Evolutionary conservation across 2,329 filamentous ascomycete genomes (phyloP).

Genomic region (Colletotrichum coccodes): DNA sequence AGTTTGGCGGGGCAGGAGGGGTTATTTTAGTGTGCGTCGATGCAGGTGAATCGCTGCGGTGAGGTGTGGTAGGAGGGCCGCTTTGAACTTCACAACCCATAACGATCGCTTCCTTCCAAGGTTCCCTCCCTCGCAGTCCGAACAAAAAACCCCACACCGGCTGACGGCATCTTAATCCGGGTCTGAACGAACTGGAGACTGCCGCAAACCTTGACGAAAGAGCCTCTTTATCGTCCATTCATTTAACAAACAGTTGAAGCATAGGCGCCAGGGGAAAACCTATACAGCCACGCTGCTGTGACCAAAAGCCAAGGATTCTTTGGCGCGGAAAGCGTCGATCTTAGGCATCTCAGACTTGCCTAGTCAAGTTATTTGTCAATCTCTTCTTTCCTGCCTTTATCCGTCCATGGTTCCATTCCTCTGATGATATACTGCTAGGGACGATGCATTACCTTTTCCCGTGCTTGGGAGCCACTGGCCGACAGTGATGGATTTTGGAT

Average conservation of each 20-base stretch:
- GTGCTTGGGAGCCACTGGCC: neutral
- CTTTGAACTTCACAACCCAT: neutral
- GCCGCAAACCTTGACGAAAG: neutral
- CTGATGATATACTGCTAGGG: neutral
- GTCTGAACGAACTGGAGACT: neutral
- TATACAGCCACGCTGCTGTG: neutral
- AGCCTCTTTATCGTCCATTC: neutral
- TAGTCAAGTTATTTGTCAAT: neutral
- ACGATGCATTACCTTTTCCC: neutral
- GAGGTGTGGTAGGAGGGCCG: slow-evolving; percentile 6
- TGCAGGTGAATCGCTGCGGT: slow-evolving; percentile 12
- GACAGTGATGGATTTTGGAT: neutral
- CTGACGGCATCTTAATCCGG: neutral
- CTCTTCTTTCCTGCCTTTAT: neutral
- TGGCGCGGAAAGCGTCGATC: neutral
- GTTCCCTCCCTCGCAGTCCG: neutral
- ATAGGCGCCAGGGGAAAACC: too few relatives aligned
- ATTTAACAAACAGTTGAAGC: neutral
- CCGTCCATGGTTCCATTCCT: neutral
- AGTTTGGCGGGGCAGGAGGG: slow-evolving; percentile 33
- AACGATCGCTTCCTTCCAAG: neutral
- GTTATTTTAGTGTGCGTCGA: slow-evolving; percentile 30
- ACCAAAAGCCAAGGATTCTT: neutral
- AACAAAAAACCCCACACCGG: neutral
- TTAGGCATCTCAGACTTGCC: neutral